Percentiles rank a stretch among this genome's conserved stretches.
Evolutionary conservation across 2,329 filamentous ascomycete species (phyloP).

Genomic region (Colletotrichum simmondsii): DNA sequence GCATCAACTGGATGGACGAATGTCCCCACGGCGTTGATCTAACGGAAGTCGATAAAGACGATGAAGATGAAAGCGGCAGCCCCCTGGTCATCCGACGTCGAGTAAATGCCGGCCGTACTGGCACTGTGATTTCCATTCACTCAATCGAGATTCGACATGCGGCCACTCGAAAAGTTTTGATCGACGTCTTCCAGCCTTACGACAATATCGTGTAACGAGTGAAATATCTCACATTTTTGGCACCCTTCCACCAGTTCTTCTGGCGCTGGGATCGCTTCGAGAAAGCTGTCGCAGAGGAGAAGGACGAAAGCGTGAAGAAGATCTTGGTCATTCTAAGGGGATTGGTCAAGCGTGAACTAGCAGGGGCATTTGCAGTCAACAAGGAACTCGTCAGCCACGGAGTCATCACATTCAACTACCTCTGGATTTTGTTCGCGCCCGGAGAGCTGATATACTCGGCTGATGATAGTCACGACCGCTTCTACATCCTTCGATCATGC

Average conservation of each 20-base stretch:
- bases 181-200: constrained; percentile 35
- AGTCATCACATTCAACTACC: constrained; percentile 62
- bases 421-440: constrained; percentile 64
- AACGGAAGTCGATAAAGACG: constrained; percentile 17
- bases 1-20: constrained; percentile 43
- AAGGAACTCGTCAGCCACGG: constrained; percentile 62
- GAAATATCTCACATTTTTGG: constrained; percentile 34
- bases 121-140: constrained; percentile 33
- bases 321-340: constrained; percentile 33
- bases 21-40: constrained; percentile 36
- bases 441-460: constrained; percentile 52
- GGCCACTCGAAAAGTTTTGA: constrained; percentile 35
- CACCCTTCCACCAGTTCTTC: constrained; percentile 38
- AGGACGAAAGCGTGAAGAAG: constrained; percentile 30
- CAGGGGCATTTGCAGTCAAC: constrained; percentile 59
- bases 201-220: constrained; percentile 32
- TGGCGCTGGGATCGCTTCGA: constrained; percentile 39
- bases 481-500: constrained; percentile 47
- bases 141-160: constrained; percentile 38
- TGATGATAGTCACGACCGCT: constrained; percentile 50
- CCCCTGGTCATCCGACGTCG: constrained; percentile 37
- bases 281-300: constrained; percentile 31
- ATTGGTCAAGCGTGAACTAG: constrained; percentile 62
- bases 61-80: background rate
- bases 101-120: constrained; percentile 30